phyloP scores from a whole-genome alignment of 177 flowering plant genomes.

The Vitis hybrid region DNA sequence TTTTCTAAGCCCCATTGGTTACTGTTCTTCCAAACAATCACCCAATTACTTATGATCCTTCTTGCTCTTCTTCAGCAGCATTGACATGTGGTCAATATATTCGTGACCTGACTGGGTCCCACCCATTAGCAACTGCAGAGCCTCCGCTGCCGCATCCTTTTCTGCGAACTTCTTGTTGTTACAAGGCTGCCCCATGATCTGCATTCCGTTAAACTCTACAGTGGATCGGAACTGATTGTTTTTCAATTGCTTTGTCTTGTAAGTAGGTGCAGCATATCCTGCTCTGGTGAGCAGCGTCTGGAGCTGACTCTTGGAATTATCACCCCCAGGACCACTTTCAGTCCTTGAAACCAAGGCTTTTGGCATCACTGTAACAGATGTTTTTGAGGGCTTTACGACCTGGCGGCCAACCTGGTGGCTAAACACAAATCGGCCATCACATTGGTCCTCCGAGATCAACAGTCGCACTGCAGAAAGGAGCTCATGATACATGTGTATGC shows the following conservation, averaged over 20 bases:
- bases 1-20: too few relatives aligned
- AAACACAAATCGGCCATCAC: conserved; percentile 78
- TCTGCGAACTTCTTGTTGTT: conserved; percentile 84
- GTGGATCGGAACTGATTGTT: conserved; percentile 64
- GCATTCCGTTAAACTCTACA: conserved; percentile 81
- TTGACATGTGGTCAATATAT: conserved; percentile 58
- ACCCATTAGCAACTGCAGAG: conserved; percentile 69
- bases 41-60: conserved; percentile 37
- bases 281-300: conserved; percentile 80
- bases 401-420: conserved; percentile 58
- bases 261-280: conserved; percentile 64
- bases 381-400: conserved; percentile 32
- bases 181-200: conserved; percentile 73
- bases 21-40: too few relatives aligned
- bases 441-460: conserved; percentile 64
- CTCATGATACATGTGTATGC: conserved; percentile 39
- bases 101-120: conserved; percentile 37
- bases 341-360: conserved; percentile 34
- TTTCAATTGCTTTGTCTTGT: conserved; percentile 58
- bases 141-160: conserved; percentile 89
- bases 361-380: conserved; percentile 13
- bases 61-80: conserved; percentile 71
- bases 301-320: conserved; percentile 81
- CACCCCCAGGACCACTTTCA: conserved; percentile 79
- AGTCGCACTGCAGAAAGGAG: conserved; percentile 73